phyloP scores from a whole-genome alignment of 805 yeast genomes.

The Wickerhamiella parazyma region DNA sequence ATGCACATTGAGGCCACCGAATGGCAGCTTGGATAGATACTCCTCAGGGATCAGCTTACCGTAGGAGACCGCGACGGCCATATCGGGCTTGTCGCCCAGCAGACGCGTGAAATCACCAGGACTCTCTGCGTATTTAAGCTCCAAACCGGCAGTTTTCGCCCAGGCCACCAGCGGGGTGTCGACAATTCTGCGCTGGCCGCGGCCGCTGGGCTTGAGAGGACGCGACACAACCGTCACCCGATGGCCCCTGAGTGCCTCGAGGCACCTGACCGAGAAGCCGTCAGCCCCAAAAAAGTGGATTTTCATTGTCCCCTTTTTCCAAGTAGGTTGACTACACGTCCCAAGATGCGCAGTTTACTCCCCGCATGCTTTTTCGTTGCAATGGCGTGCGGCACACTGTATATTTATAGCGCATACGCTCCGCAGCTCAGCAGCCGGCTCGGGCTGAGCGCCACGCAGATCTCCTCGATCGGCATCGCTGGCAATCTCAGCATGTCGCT shows the following conservation, averaged over 20 bases:
- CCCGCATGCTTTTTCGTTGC: slow-evolving; percentile 21
- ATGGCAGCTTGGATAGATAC: slow-evolving; percentile 36
- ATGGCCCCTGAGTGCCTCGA: slow-evolving; percentile 11
- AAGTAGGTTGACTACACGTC: too few species aligned
- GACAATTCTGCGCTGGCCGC: slow-evolving; percentile 16
- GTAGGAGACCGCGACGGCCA: slow-evolving; percentile 85
- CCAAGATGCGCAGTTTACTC: slow-evolving; percentile 13
- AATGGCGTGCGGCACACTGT: slow-evolving; percentile 45
- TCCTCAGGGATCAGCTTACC: slow-evolving; percentile 64
- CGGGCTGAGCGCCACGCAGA: slow-evolving; percentile 44
- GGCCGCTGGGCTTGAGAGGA: slow-evolving; percentile 17
- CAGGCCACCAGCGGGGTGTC: slow-evolving; percentile 15
- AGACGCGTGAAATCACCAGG: slow-evolving; percentile 12
- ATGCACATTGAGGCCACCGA: slow-evolving; percentile 79
- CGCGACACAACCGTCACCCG: slow-evolving; percentile 14
- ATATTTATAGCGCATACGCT: slow-evolving; percentile 62
- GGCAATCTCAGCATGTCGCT: slow-evolving; percentile 56
- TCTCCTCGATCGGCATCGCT: slow-evolving; percentile 49
- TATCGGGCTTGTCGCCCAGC: slow-evolving; percentile 22
- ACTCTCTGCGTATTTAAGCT: slow-evolving; percentile 15
- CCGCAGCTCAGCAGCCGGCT: slow-evolving; percentile 57
- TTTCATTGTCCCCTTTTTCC: slow-evolving; percentile 4
- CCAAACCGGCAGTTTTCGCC: slow-evolving; percentile 11
- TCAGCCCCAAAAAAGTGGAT: slow-evolving; percentile 20
- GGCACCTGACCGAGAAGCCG: slow-evolving; percentile 15